These are phyloP conservation scores for Nigrograna mackinnonii DNA, from an alignment of 2,329 filamentous ascomycete species.

Conservation along the genomic window DNA sequence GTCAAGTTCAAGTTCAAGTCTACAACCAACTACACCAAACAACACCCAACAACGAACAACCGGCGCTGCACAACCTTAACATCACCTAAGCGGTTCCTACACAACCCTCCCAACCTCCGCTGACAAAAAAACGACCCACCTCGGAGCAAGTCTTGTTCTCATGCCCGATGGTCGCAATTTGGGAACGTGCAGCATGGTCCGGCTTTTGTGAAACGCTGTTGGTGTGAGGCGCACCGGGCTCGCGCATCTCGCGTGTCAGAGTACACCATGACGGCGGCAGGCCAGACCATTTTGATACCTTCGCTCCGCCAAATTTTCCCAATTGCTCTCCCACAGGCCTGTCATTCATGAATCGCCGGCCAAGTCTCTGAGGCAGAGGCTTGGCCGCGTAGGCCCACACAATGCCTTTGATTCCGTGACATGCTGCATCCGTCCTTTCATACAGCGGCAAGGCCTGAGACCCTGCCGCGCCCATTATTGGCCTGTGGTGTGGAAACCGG, in stretches of 20 bases:
- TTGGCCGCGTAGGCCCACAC: constrained; percentile 21
- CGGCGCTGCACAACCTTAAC: no score
- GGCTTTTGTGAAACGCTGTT: constrained; percentile 28
- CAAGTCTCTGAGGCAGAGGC: constrained; percentile 17
- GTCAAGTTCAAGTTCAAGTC: no score
- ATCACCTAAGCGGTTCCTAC: no score
- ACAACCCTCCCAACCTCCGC: no score
- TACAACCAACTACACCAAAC: no score
- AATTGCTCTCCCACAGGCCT: constrained; percentile 13
- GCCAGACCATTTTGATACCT: constrained; percentile 41
- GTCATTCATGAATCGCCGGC: constrained; percentile 20
- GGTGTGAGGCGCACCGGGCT: constrained; percentile 28
- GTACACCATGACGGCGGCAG: constrained; percentile 27
- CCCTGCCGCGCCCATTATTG: constrained; percentile 25
- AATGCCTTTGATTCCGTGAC: constrained; percentile 26
- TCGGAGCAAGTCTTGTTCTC: no score
- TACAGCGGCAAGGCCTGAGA: constrained; percentile 23
- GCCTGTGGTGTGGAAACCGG: no score
- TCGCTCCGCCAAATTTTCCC: constrained; percentile 16
- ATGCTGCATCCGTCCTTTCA: constrained; percentile 20
- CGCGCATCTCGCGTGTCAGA: constrained; percentile 37
- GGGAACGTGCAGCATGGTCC: no score
- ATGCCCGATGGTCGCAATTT: no score
- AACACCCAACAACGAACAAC: no score
- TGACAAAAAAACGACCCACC: no score